These are phyloP conservation scores for Cyberlindnera samutprakarnensis DNA, from an alignment of 805 yeast species.

Conservation along the genomic window DNA sequence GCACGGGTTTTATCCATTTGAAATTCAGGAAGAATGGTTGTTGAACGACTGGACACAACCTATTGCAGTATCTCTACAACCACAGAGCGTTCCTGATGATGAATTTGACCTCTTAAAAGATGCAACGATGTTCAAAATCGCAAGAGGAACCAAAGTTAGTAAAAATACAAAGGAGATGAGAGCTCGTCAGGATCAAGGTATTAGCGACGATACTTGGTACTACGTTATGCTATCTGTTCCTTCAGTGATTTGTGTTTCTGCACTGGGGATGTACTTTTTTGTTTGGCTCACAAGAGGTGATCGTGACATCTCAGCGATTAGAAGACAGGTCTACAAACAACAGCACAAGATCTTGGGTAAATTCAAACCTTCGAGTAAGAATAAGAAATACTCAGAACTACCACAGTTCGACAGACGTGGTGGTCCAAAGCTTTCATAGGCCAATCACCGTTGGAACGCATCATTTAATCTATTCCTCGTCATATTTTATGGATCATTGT, in stretches of 20 bases:
- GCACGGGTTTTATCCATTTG: constrained; percentile 59
- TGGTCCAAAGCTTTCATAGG: neutral
- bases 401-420: constrained; percentile 27
- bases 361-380: constrained; percentile 28
- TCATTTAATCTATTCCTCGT: no score
- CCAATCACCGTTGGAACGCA: no score
- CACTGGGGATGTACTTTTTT: constrained; percentile 58
- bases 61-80: constrained; percentile 67
- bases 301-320: constrained; percentile 42
- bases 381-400: constrained; percentile 33
- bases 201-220: constrained; percentile 41
- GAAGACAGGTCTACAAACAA: constrained; percentile 26
- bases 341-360: constrained; percentile 34
- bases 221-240: constrained; percentile 65
- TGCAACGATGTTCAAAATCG: constrained; percentile 41
- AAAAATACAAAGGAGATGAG: constrained; percentile 35
- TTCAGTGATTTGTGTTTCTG: constrained; percentile 51
- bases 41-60: constrained; percentile 43
- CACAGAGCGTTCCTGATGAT: constrained; percentile 55
- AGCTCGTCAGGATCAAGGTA: constrained; percentile 37
- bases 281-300: constrained; percentile 47
- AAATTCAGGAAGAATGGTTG: constrained; percentile 59
- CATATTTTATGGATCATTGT: no score
- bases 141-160: constrained; percentile 33
- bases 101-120: constrained; percentile 50